Evolutionary conservation across 352 stramenopile species (phyloP).

Genomic region (Elongisporangium prolatum): DNA sequence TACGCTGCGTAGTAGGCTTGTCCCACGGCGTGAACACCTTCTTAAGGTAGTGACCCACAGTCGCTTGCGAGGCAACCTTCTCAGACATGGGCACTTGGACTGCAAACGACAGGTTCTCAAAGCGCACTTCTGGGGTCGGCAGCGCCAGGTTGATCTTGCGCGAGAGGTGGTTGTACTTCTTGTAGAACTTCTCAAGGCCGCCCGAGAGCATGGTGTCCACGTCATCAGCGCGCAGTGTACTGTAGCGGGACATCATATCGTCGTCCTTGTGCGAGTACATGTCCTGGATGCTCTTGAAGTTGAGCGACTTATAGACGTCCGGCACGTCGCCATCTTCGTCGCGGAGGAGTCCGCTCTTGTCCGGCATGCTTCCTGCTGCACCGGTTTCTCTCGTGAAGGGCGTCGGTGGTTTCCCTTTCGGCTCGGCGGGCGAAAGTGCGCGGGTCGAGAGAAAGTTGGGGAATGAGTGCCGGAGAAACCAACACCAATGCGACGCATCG

Average conservation of each 20-base stretch:
- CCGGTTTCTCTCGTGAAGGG: too few relatives aligned
- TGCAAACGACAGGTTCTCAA: slow-evolving; percentile 59
- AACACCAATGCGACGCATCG: too few relatives aligned
- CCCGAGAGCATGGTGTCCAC: slow-evolving; percentile 55
- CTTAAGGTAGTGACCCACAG: slow-evolving; percentile 47
- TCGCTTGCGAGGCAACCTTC: slow-evolving; percentile 33
- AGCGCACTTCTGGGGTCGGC: slow-evolving; percentile 57
- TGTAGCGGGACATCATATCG: slow-evolving; percentile 45
- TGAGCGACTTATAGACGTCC: slow-evolving; percentile 57
- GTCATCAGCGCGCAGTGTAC: slow-evolving; percentile 42
- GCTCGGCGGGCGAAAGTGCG: too few relatives aligned
- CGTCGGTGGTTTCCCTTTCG: too few relatives aligned
- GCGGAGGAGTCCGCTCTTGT: too few relatives aligned
- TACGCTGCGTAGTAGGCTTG: slow-evolving; percentile 30
- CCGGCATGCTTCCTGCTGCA: too few relatives aligned
- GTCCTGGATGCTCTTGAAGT: slow-evolving; percentile 60
- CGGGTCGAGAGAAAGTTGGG: too few relatives aligned
- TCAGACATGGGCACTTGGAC: slow-evolving; percentile 34
- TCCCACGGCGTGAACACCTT: slow-evolving; percentile 51
- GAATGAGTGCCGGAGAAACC: too few relatives aligned
- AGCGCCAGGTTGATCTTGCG: slow-evolving; percentile 51
- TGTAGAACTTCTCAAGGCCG: slow-evolving; percentile 62
- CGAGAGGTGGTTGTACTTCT: slow-evolving; percentile 63
- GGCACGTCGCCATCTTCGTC: slow-evolving; percentile 34
- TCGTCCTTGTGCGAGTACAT: slow-evolving; percentile 45